phyloP scores from a whole-genome alignment of 495 filamentous ascomycete genomes.

The Viridothelium virens region DNA sequence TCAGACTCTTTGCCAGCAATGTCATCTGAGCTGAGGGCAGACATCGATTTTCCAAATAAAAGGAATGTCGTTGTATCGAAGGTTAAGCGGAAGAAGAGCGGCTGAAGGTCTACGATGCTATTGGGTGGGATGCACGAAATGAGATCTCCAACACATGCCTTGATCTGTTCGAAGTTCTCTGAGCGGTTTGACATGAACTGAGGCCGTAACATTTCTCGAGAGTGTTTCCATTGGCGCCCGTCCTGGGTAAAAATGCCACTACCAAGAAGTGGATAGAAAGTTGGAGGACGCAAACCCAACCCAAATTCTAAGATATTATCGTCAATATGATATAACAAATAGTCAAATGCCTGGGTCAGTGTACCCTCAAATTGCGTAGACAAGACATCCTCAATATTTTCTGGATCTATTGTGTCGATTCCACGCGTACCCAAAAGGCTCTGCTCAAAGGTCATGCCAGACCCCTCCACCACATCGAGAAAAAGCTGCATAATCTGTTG shows the following conservation, averaged over 20 bases:
- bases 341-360: conserved; percentile 5
- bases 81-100: conserved; percentile 15
- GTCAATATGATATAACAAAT: neutral
- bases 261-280: conserved; percentile 1
- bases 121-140: neutral
- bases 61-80: conserved; percentile 12
- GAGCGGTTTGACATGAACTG: conserved; percentile 36
- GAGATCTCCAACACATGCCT: conserved; percentile 2
- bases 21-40: neutral
- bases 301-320: neutral
- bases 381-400: conserved; percentile 49
- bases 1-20: conserved; percentile 2
- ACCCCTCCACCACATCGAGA: neutral
- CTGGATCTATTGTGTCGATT: conserved; percentile 43
- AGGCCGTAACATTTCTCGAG: conserved; percentile 47
- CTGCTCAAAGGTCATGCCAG: conserved; percentile 5
- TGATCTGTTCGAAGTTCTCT: conserved; percentile 9
- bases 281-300: neutral
- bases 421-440: neutral
- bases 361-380: conserved; percentile 46
- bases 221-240: conserved; percentile 58
- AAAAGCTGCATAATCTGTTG: neutral
- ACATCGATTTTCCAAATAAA: conserved; percentile 13
- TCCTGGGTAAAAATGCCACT: conserved; percentile 64
- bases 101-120: conserved; percentile 6